These are phyloP conservation scores for Leccinum imitatum DNA, from an alignment of 768 basidiomycete species.

Conservation along the genomic window DNA sequence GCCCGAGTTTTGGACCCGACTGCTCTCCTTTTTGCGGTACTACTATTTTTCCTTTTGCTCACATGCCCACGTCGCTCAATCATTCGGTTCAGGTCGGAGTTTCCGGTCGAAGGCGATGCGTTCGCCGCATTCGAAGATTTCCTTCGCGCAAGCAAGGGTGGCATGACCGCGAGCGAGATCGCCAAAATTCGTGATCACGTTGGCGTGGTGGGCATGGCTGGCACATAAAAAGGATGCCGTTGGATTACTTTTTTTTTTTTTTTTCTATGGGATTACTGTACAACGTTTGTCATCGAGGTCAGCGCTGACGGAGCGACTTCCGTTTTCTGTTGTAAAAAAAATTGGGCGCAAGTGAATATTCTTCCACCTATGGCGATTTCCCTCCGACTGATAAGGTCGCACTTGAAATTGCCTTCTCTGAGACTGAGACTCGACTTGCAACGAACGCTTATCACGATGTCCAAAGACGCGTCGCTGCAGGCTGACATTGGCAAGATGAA, in stretches of 20 bases:
- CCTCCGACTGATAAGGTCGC: constrained; percentile 7
- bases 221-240: constrained; percentile 44
- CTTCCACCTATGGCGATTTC: constrained; percentile 19
- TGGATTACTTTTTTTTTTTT: neutral
- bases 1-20: constrained; percentile 77
- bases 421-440: neutral
- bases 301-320: constrained; percentile 6
- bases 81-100: constrained; percentile 50
- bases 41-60: neutral
- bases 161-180: constrained; percentile 80
- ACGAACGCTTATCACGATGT: constrained; percentile 23
- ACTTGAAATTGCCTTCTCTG: neutral
- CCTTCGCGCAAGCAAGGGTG: constrained; percentile 76
- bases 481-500: constrained; percentile 57
- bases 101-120: constrained; percentile 61
- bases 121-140: constrained; percentile 83
- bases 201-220: constrained; percentile 87
- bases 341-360: constrained; percentile 4
- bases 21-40: constrained; percentile 65
- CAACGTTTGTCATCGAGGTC: constrained; percentile 14
- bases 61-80: neutral
- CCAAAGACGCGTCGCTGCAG: constrained; percentile 35
- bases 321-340: neutral
- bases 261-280: constrained; percentile 11
- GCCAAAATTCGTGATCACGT: constrained; percentile 90